Evolutionary conservation across 2,329 filamentous ascomycete species (phyloP).

Genomic region (Microcyclosporella mali): DNA sequence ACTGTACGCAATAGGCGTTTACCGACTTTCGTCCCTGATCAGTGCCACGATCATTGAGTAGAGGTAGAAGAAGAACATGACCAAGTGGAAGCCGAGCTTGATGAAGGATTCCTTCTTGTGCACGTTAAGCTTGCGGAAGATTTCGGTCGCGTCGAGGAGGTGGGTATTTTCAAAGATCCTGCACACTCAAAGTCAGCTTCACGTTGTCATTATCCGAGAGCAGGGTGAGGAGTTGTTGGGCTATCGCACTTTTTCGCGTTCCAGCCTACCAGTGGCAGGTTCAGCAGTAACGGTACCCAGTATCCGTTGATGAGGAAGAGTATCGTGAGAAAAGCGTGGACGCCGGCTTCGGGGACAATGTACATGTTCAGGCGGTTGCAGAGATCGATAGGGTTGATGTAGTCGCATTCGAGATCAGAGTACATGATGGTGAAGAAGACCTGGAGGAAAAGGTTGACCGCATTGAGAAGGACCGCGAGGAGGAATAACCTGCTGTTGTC

Average conservation of each 20-base stretch:
- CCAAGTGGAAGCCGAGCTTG: slow-evolving; percentile 95
- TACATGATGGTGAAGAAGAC: slow-evolving; percentile 99
- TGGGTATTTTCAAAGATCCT: slow-evolving; percentile 98
- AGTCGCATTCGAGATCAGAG: slow-evolving; percentile 98
- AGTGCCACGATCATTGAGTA: slow-evolving; percentile 64
- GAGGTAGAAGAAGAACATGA: slow-evolving; percentile 99
- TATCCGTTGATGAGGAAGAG: slow-evolving; percentile 98
- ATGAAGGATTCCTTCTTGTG: slow-evolving; percentile 99
- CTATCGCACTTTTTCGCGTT: slow-evolving; percentile 88
- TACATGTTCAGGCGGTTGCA: slow-evolving; percentile 99
- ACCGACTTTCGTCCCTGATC: slow-evolving; percentile 72
- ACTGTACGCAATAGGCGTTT: slow-evolving; percentile 11
- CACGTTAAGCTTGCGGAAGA: slow-evolving; percentile 97
- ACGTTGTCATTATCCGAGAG: neutral
- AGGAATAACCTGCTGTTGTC: slow-evolving; percentile 68
- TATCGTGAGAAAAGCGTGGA: slow-evolving; percentile 92
- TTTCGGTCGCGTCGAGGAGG: slow-evolving; percentile 93
- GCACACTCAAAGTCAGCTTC: slow-evolving; percentile 29
- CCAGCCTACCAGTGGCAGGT: slow-evolving; percentile 84
- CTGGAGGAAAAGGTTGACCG: slow-evolving; percentile 98
- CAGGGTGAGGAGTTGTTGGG: neutral
- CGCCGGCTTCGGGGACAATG: slow-evolving; percentile 96
- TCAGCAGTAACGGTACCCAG: slow-evolving; percentile 88
- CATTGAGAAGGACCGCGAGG: slow-evolving; percentile 96
- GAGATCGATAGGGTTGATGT: slow-evolving; percentile 99